phyloP scores from a whole-genome alignment of 345 rosid genomes.

The Eucalyptus erythrocorys region DNA sequence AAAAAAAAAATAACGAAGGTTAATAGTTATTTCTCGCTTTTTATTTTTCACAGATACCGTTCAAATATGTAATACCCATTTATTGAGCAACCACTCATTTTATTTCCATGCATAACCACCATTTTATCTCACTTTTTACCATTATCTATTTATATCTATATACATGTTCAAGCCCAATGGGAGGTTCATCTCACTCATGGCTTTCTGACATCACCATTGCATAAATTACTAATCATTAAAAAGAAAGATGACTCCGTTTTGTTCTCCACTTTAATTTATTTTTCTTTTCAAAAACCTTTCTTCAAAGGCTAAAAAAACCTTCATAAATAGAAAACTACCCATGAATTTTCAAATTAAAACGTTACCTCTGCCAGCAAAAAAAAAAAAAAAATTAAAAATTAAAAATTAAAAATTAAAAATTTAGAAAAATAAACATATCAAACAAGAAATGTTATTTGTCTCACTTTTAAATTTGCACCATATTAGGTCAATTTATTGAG shows the following conservation, averaged over 20 bases:
- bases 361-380: background rate
- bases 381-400: no score
- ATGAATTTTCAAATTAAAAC: background rate
- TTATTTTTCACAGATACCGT: background rate
- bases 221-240: background rate
- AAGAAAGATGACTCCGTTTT: background rate
- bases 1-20: background rate
- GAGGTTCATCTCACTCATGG: background rate
- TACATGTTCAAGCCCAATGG: background rate
- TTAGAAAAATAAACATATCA: no score
- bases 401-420: no score
- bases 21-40: background rate
- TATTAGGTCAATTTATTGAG: background rate
- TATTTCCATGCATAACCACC: background rate
- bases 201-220: background rate
- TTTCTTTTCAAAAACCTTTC: background rate
- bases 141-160: background rate
- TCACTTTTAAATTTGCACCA: background rate
- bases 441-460: background rate
- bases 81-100: background rate
- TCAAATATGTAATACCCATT: background rate
- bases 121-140: background rate
- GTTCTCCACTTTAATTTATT: background rate
- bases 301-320: background rate
- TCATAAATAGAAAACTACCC: background rate